A percentile compares a stretch with the other conserved stretches of the same genome.
These are phyloP conservation scores for Fabrea salina DNA, from an alignment of 169 alveolate genomes.

Conservation along the genomic window DNA sequence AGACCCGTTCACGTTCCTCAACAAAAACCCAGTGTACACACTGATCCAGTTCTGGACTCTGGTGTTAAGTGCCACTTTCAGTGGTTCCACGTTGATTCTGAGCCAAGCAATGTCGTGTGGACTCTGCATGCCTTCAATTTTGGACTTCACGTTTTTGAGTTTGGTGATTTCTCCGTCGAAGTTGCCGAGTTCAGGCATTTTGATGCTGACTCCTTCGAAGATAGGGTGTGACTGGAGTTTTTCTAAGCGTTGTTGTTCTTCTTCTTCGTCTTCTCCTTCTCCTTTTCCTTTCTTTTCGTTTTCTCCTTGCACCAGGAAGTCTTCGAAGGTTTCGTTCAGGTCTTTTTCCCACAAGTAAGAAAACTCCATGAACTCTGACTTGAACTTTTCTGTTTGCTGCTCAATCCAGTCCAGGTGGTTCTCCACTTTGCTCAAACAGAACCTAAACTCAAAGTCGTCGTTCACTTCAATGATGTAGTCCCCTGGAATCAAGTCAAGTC, in stretches of 20 bases:
- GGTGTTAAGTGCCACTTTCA: conserved; percentile 79
- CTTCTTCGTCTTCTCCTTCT: conserved; percentile 66
- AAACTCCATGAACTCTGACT: conserved; percentile 73
- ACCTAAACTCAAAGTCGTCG: conserved; percentile 76
- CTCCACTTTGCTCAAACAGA: conserved; percentile 71
- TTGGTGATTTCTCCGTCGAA: conserved; percentile 85
- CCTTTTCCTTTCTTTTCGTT: conserved; percentile 61
- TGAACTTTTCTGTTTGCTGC: conserved; percentile 64
- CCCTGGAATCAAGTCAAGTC: conserved; percentile 86
- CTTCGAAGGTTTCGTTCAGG: conserved; percentile 78
- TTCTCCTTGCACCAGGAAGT: conserved; percentile 83
- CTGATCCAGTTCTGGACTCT: conserved; percentile 84
- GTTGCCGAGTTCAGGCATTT: conserved; percentile 78
- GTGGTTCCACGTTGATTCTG: conserved; percentile 86
- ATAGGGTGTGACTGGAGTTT: conserved; percentile 69
- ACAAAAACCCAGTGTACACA: conserved; percentile 78
- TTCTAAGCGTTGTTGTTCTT: conserved; percentile 62
- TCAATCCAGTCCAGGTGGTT: conserved; percentile 63
- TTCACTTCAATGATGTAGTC: conserved; percentile 88
- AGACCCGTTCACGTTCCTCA: conserved; percentile 70
- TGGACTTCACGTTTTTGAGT: conserved; percentile 67
- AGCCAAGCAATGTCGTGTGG: conserved; percentile 89
- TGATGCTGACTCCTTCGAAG: conserved; percentile 66
- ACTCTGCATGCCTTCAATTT: conserved; percentile 81
- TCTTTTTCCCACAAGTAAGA: conserved; percentile 89